Evolutionary conservation across 2,329 filamentous ascomycete species (phyloP).

Genomic region (Aspergillus neoniger): DNA sequence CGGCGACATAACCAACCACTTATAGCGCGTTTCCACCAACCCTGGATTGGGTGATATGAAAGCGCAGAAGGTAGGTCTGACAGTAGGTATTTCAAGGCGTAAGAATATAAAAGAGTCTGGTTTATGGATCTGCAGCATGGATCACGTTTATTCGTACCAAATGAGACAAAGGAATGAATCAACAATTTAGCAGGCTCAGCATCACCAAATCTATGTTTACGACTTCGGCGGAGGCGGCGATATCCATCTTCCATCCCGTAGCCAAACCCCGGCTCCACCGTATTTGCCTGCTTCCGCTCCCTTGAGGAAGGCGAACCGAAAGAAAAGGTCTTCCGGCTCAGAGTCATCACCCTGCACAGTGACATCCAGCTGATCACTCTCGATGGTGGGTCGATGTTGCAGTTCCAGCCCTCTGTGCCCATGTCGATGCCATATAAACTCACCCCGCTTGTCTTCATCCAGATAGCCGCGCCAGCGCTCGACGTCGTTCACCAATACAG

Average conservation of each 20-base stretch:
- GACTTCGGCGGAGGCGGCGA: constrained; percentile 30
- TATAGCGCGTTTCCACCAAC: too few relatives aligned
- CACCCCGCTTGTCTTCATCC: constrained; percentile 50
- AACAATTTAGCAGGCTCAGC: too few relatives aligned
- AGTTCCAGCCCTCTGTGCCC: constrained; percentile 44
- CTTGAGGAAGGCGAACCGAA: constrained; percentile 50
- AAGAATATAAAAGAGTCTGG: too few relatives aligned
- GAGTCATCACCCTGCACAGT: constrained; percentile 27
- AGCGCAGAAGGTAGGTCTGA: too few relatives aligned
- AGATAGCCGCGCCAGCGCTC: constrained; percentile 61
- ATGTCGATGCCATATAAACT: constrained; percentile 54
- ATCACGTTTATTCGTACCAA: too few relatives aligned
- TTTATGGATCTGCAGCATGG: too few relatives aligned
- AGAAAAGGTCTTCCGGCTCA: constrained; percentile 47
- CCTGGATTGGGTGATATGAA: too few relatives aligned
- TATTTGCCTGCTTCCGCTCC: constrained; percentile 44
- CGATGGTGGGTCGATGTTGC: constrained; percentile 25
- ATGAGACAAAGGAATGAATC: too few relatives aligned
- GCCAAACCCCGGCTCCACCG: constrained; percentile 43
- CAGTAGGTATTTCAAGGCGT: too few relatives aligned
- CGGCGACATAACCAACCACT: too few relatives aligned
- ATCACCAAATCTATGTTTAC: constrained; percentile 18
- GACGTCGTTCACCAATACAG: constrained; percentile 64
- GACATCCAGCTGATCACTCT: constrained; percentile 22
- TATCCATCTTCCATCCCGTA: constrained; percentile 39